A percentile compares a stretch with the other conserved stretches of the same genome.
Evolutionary conservation across 2,329 filamentous ascomycete species (phyloP).

Genomic region (Alternaria sp.): DNA sequence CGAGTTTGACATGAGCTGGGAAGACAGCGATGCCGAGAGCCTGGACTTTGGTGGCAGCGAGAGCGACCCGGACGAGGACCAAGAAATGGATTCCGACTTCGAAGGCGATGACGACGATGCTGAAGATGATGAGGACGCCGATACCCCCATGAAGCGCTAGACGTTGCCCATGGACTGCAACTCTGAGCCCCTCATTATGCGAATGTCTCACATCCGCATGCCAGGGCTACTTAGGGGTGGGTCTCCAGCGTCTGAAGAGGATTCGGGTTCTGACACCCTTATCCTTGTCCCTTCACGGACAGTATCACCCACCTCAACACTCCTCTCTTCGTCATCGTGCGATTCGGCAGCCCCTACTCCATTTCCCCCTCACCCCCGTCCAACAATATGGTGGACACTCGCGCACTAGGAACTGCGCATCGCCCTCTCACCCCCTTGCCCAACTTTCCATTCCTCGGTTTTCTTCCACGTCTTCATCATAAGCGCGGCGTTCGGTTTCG

Average conservation of each 20-base stretch:
- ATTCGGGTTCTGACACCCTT: not conserved
- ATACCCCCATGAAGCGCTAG: conserved; percentile 18
- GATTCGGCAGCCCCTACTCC: not conserved
- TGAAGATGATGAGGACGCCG: conserved; percentile 39
- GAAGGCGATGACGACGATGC: conserved; percentile 57
- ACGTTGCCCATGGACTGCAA: not conserved
- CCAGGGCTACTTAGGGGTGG: not conserved
- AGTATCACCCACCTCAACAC: not conserved
- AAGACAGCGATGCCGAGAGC: conserved; percentile 63
- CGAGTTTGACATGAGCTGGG: conserved; percentile 60
- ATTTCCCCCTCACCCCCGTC: not conserved
- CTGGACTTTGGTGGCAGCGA: conserved; percentile 71
- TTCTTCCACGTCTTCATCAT: conserved; percentile 12
- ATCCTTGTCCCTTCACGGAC: not conserved
- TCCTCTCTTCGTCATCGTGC: not conserved
- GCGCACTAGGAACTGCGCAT: conserved; percentile 9
- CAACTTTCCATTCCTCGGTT: not conserved
- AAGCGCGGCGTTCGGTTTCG: conserved; percentile 34
- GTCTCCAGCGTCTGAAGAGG: not conserved
- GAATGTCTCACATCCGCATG: not conserved
- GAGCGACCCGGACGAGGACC: conserved; percentile 58
- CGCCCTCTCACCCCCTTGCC: not conserved
- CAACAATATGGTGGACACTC: not conserved
- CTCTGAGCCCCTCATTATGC: not conserved
- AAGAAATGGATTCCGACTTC: conserved; percentile 64